Evolutionary conservation across 2,329 filamentous ascomycete species (phyloP).

Genomic region (Diplocarpon mali): DNA sequence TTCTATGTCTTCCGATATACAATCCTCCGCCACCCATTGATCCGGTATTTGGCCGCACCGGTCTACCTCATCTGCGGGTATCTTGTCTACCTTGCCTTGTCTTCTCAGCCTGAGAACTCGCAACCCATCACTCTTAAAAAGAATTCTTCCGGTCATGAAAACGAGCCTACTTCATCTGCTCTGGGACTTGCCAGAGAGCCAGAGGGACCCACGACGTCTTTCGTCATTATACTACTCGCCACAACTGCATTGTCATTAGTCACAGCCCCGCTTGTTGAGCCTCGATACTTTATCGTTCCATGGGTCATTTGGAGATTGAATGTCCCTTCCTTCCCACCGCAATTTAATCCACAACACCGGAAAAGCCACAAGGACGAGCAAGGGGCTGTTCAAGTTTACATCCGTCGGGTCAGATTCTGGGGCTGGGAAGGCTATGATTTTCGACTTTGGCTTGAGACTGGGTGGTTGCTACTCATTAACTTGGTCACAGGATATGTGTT

Average conservation of each 20-base stretch:
- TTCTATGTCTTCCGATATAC: constrained; percentile 91
- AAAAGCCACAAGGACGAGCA: not conserved
- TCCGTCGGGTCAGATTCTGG: constrained; percentile 2
- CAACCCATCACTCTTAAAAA: constrained; percentile 12
- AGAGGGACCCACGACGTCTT: constrained; percentile 35
- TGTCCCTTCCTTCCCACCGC: constrained; percentile 55
- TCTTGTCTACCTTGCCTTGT: constrained; percentile 54
- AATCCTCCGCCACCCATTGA: constrained; percentile 50
- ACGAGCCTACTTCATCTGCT: not conserved
- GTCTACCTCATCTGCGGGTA: constrained; percentile 63
- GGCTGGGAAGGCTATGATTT: constrained; percentile 11
- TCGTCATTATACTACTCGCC: constrained; percentile 46
- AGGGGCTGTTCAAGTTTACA: not conserved
- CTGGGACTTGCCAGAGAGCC: constrained; percentile 2
- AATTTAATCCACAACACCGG: not conserved
- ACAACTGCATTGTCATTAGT: constrained; percentile 69
- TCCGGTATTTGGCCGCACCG: constrained; percentile 57
- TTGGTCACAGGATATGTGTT: constrained; percentile 59
- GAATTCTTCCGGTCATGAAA: constrained; percentile 1
- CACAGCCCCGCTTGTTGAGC: constrained; percentile 86
- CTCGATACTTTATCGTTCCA: constrained; percentile 88
- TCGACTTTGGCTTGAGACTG: constrained; percentile 48
- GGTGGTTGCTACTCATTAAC: constrained; percentile 60
- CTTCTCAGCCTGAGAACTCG: constrained; percentile 27
- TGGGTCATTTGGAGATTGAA: constrained; percentile 90